A percentile compares a stretch with the other conserved stretches of the same genome.
phyloP scores from a whole-genome alignment of 495 filamentous ascomycete species.

The Aspergillus conjunctus region DNA sequence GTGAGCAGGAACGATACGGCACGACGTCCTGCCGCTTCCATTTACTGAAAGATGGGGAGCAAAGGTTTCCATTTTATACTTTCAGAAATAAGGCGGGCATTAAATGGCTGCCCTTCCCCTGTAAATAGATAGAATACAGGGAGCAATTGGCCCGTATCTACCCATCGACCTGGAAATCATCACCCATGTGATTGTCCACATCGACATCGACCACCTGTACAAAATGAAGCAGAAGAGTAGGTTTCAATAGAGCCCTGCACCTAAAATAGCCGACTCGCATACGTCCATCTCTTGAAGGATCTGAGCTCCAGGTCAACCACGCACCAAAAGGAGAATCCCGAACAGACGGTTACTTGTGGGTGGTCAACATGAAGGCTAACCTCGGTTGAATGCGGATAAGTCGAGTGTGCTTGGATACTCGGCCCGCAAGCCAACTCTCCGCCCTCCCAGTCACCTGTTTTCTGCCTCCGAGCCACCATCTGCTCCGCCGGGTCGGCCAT shows the following conservation, averaged over 20 bases:
- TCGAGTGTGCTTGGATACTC: conserved; percentile 30
- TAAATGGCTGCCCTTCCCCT: not conserved
- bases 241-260: not conserved
- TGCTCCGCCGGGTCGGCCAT: conserved; percentile 20
- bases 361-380: conserved; percentile 24
- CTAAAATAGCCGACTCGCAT: not conserved
- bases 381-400: conserved; percentile 41
- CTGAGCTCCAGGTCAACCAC: not conserved
- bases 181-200: not conserved
- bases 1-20: conserved; percentile 32
- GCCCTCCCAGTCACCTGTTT: conserved; percentile 30
- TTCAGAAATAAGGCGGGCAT: not conserved
- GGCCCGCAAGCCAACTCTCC: conserved; percentile 40
- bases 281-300: not conserved
- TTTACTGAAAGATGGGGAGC: not conserved
- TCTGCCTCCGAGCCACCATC: conserved; percentile 20
- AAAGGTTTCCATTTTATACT: not conserved
- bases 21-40: not conserved
- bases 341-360: not conserved
- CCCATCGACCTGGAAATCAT: not conserved
- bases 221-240: not conserved
- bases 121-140: not conserved
- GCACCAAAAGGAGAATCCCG: not conserved
- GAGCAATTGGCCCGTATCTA: not conserved
- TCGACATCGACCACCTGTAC: not conserved